A percentile compares a stretch with the other conserved stretches of the same genome.
These are phyloP conservation scores for Alnus rubra DNA, from an alignment of 306 rosid species.

Conservation along the genomic window DNA sequence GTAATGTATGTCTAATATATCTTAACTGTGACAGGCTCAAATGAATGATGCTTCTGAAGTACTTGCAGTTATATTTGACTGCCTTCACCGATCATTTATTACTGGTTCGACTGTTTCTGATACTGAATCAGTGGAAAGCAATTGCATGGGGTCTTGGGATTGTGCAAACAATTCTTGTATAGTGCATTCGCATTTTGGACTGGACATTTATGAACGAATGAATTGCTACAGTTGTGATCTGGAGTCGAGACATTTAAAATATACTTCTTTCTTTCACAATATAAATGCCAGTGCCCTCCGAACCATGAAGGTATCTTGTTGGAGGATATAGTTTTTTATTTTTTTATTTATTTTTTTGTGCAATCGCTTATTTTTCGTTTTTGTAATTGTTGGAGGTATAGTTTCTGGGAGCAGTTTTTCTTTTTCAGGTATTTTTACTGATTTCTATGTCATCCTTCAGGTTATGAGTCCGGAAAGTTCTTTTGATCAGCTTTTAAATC, in stretches of 20 bases:
- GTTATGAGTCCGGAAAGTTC: constrained; percentile 63
- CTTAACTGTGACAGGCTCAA: constrained; percentile 72
- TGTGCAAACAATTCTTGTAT: constrained; percentile 75
- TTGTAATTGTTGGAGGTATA: constrained; percentile 6
- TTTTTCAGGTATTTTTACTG: constrained; percentile 26
- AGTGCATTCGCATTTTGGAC: constrained; percentile 88
- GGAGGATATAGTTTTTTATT: neutral
- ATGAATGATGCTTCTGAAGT: constrained; percentile 99
- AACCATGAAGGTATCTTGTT: constrained; percentile 71
- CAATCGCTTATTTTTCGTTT: constrained; percentile 14
- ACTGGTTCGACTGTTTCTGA: constrained; percentile 56
- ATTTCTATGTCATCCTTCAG: constrained; percentile 46
- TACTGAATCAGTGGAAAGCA: neutral
- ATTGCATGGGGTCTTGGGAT: constrained; percentile 67
- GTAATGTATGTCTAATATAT: constrained; percentile 33
- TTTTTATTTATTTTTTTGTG: neutral
- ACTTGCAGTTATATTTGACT: constrained; percentile 76
- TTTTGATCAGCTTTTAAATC: constrained; percentile 77
- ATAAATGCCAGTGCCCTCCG: constrained; percentile 95
- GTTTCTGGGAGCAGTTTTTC: constrained; percentile 19
- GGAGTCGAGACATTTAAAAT: constrained; percentile 85
- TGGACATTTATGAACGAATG: constrained; percentile 90
- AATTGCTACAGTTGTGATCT: constrained; percentile 75
- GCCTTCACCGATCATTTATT: constrained; percentile 86
- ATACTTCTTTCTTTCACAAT: constrained; percentile 93